phyloP scores from a whole-genome alignment of 352 stramenopile genomes.

The Aphanomyces invadans region DNA sequence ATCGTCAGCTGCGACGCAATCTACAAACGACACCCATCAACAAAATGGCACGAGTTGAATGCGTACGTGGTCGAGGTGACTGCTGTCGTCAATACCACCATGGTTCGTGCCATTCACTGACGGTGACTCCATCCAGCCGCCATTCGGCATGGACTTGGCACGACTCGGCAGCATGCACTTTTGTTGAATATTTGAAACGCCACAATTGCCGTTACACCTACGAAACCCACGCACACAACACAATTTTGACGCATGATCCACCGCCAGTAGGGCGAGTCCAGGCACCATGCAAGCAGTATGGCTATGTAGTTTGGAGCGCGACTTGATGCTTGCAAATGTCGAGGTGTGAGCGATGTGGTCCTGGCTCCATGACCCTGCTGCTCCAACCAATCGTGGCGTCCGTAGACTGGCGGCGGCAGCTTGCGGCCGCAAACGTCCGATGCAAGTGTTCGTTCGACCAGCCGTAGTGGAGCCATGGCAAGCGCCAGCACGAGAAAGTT shows the following conservation, averaged over 20 bases:
- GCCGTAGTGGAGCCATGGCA: neutral
- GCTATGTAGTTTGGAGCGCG: conserved; percentile 22
- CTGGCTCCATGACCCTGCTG: no score
- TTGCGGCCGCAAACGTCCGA: conserved; percentile 6
- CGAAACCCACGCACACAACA: no score
- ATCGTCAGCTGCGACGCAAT: conserved; percentile 7
- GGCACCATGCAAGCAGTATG: conserved; percentile 20
- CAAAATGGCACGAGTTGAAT: no score
- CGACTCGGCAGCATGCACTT: no score
- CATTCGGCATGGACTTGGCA: no score
- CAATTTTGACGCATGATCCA: neutral
- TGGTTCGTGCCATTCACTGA: no score
- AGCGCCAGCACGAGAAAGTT: conserved; percentile 1
- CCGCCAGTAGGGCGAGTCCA: neutral
- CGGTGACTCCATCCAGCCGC: neutral
- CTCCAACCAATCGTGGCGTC: neutral
- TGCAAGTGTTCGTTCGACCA: neutral
- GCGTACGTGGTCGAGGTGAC: neutral
- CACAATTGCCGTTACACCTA: neutral
- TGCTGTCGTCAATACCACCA: neutral
- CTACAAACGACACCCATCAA: no score
- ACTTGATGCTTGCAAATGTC: conserved; percentile 19
- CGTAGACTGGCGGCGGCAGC: neutral
- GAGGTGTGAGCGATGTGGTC: no score
- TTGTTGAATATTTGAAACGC: no score